Evolutionary conservation across 306 rosid species (phyloP), one percentile per base, ranked within the genome.

Genomic region (Erythrophleum fordii): DNA sequence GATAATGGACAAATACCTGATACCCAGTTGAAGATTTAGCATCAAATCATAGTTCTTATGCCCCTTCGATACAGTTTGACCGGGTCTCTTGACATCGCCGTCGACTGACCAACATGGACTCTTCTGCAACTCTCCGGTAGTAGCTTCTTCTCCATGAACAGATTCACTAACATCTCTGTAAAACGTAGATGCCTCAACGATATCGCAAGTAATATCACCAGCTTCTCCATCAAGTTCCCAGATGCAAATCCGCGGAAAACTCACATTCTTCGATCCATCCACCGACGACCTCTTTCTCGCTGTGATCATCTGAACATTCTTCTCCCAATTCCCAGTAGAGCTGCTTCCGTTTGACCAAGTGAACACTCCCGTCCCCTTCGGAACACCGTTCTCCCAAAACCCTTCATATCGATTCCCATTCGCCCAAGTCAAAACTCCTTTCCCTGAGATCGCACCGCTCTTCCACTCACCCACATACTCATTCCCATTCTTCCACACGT

Each of bases 201-300:
- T 85, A 34, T 89, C 92, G 71, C 92, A 89, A 8, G 90, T 86
- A 4, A 89, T 87, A 72, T 89, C 92, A 8, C 87, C 91, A 75
- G 89, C 91, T 77, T 88, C 91, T 0, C 84, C 89, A 69, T 88
- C 91, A 75, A 83, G 77, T 51, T 88, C 91, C 91, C 87, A 88
- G 41, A 88, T 88, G 29, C 89, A 88, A 80, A 88, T 85, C 84
- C 91, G 72, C 0, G 89, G 89, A 52, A 88, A 83, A 66, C 26
- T 65, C 70, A 81, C 91, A 75, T 73, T 83, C 87, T 75, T 85
- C 5, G 34, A 77, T 13, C 77, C 83, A 77, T 85, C 86, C 31
- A 77, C 25, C 2, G 83, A 80, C 14, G 77, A 81, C 61, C 86
- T 83, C 77, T 83, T 88, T 69, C 80, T 64, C 42, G 42, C 61